Conservation (phyloP, 129 eudicot species). For the Daucus carota region DNA sequence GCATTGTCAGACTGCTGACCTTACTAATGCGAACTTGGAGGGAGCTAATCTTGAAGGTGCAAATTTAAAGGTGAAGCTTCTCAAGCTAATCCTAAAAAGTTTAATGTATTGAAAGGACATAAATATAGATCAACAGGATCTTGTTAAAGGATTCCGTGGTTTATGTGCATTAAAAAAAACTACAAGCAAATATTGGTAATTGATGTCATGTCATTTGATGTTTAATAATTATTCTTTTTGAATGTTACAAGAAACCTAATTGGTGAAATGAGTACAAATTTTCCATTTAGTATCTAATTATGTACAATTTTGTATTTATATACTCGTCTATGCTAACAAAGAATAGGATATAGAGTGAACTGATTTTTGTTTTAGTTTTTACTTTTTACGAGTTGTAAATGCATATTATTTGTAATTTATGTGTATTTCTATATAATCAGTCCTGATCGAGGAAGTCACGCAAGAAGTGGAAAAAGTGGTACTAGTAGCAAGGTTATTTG, state of each 20-base stretch:
- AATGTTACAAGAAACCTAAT: not conserved
- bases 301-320: not conserved
- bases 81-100: not conserved
- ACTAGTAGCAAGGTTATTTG: too few relatives aligned
- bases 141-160: not conserved
- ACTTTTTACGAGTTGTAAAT: too few relatives aligned
- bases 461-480: too few relatives aligned
- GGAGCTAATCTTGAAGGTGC: conserved; percentile 99
- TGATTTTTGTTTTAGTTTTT: not conserved
- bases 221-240: not conserved
- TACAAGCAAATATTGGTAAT: not conserved
- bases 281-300: not conserved
- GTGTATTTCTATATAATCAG: too few relatives aligned
- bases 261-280: not conserved
- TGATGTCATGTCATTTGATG: not conserved
- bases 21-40: conserved; percentile 91
- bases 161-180: not conserved
- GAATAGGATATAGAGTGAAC: not conserved
- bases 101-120: not conserved
- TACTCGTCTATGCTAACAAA: not conserved
- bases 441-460: too few relatives aligned
- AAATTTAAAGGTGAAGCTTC: conserved; percentile 64
- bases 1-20: conserved; percentile 71
- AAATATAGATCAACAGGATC: not conserved
- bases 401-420: too few relatives aligned